Percentiles rank a stretch among this genome's conserved stretches.
Conservation (phyloP, 441 rosid genomes). For the Arabidopsis lyrata region DNA sequence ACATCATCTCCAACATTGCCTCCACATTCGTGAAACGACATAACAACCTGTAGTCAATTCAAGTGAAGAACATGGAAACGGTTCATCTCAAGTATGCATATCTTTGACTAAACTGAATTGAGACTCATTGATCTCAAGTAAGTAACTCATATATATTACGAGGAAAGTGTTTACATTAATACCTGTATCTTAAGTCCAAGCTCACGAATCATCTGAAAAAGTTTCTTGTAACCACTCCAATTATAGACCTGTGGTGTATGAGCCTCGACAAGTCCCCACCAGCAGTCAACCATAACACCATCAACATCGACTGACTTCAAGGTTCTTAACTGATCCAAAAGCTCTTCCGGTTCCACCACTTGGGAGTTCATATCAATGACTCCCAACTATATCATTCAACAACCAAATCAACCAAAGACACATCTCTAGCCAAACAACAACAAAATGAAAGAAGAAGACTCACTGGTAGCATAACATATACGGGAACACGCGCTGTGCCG, state of each 20-base stretch:
- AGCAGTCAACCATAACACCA: constrained; percentile 73
- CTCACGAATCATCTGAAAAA: constrained; percentile 64
- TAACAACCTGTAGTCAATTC: constrained; percentile 59
- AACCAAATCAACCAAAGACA: constrained; percentile 11
- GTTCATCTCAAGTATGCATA: constrained; percentile 8
- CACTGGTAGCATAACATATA: constrained; percentile 77
- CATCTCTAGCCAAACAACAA: neutral
- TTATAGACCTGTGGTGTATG: constrained; percentile 68
- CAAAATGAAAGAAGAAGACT: constrained; percentile 21
- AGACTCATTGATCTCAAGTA: constrained; percentile 19
- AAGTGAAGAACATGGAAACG: constrained; percentile 35
- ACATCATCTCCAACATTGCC: constrained; percentile 89
- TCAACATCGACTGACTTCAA: constrained; percentile 66
- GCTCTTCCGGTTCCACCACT: constrained; percentile 60
- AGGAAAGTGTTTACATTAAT: neutral
- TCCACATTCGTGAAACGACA: constrained; percentile 84
- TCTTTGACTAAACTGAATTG: neutral
- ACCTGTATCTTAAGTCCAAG: constrained; percentile 75
- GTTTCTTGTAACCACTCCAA: constrained; percentile 76
- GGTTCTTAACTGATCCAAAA: constrained; percentile 57
- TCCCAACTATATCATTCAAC: constrained; percentile 57
- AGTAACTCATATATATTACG: neutral
- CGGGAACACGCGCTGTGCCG: constrained; percentile 69
- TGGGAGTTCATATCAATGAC: constrained; percentile 61
- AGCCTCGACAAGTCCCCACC: constrained; percentile 86